phyloP scores from a whole-genome alignment of 768 basidiomycete genomes.

The Mycena latifolia region DNA sequence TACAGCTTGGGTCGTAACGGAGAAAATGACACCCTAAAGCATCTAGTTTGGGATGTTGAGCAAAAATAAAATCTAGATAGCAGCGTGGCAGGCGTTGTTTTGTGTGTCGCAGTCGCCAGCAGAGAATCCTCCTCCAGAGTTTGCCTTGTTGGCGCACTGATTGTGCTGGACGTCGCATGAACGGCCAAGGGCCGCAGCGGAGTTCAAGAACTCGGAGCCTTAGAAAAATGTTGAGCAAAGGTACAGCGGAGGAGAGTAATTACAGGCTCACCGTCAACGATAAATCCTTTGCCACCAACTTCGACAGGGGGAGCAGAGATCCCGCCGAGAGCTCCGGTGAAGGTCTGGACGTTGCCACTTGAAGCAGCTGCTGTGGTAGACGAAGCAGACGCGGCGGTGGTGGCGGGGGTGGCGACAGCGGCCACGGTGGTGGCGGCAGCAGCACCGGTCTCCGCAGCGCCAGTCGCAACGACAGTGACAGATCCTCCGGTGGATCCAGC shows the following conservation, averaged over 20 bases:
- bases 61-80: constrained; percentile 34
- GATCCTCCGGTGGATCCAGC: constrained; percentile 33
- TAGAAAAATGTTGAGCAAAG: not conserved
- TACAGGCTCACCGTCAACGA: constrained; percentile 45
- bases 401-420: no score
- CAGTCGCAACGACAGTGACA: constrained; percentile 30
- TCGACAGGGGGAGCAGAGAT: constrained; percentile 57
- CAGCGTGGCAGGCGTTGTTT: constrained; percentile 42
- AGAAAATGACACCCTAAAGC: constrained; percentile 41
- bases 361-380: constrained; percentile 38
- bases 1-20: constrained; percentile 53
- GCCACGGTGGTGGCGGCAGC: constrained; percentile 12
- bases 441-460: constrained; percentile 23
- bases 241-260: not conserved
- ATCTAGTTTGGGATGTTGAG: constrained; percentile 43
- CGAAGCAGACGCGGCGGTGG: constrained; percentile 33
- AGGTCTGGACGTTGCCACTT: constrained; percentile 55
- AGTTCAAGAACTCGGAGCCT: constrained; percentile 62
- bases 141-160: constrained; percentile 64
- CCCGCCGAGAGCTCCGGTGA: constrained; percentile 64
- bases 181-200: constrained; percentile 62
- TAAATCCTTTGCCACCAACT: constrained; percentile 60
- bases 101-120: constrained; percentile 47
- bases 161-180: constrained; percentile 73
- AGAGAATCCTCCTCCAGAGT: constrained; percentile 55